These are phyloP conservation scores for Mortierella polycephala DNA, from an alignment of 371 early-diverging fungal genomes.

Conservation along the genomic window DNA sequence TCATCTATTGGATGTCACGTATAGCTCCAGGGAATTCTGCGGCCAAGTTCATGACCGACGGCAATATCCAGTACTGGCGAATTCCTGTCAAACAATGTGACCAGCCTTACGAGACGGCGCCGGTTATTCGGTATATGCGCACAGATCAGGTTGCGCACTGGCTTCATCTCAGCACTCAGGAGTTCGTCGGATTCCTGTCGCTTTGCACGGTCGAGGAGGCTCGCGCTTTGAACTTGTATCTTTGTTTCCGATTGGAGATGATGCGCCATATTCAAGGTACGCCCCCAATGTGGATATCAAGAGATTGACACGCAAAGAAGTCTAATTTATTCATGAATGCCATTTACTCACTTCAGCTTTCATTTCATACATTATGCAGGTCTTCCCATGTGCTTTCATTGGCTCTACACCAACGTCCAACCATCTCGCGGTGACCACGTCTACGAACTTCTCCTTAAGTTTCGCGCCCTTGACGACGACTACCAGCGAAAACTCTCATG, in stretches of 20 bases:
- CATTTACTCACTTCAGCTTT: too few relatives aligned
- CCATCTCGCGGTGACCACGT: conserved; percentile 5
- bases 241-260: conserved; percentile 18
- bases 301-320: too few relatives aligned
- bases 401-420: not conserved
- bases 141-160: conserved; percentile 39
- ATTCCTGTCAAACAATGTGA: conserved; percentile 3
- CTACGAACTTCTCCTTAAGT: conserved; percentile 18
- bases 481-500: conserved; percentile 9
- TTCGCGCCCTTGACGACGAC: conserved; percentile 19
- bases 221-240: conserved; percentile 12
- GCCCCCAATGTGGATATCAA: too few relatives aligned
- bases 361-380: not conserved
- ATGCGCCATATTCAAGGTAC: too few relatives aligned
- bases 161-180: conserved; percentile 22
- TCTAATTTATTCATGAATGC: too few relatives aligned
- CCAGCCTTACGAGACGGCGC: conserved; percentile 3
- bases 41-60: not conserved
- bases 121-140: conserved; percentile 8
- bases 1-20: conserved; percentile 36
- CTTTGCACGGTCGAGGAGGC: conserved; percentile 7
- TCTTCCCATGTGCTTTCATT: conserved; percentile 10
- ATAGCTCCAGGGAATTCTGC: not conserved
- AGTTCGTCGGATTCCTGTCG: conserved; percentile 25
- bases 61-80: conserved; percentile 5